These are phyloP conservation scores for Penicillium cinerascens DNA, from an alignment of 495 filamentous ascomycete species.

Conservation along the genomic window DNA sequence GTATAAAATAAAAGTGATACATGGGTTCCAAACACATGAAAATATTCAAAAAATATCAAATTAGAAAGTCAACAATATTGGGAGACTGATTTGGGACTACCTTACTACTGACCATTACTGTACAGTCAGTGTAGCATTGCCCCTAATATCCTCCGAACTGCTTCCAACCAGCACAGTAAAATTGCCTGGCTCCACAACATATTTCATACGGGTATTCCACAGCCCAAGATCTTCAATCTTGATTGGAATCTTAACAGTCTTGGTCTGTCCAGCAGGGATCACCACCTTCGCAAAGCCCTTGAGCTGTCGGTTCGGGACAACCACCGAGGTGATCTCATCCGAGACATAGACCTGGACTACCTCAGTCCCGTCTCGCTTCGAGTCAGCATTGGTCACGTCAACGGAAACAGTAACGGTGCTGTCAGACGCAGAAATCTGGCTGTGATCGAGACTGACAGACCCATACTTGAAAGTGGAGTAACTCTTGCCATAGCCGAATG, in stretches of 20 bases:
- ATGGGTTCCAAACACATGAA: too few species aligned
- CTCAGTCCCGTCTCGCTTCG: constrained; percentile 56
- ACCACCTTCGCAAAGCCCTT: constrained; percentile 69
- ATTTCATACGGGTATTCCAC: constrained; percentile 61
- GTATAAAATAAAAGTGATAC: too few species aligned
- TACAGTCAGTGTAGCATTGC: constrained; percentile 54
- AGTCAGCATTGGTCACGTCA: constrained; percentile 51
- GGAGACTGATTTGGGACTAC: too few species aligned
- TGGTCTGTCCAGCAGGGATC: constrained; percentile 56
- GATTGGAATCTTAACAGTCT: constrained; percentile 53
- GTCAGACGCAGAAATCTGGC: constrained; percentile 38
- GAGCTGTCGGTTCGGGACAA: constrained; percentile 61
- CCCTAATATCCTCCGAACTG: constrained; percentile 51
- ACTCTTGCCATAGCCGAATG: constrained; percentile 66
- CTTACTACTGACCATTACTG: too few species aligned
- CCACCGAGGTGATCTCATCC: constrained; percentile 57
- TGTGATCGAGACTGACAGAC: constrained; percentile 43
- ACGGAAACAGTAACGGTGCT: constrained; percentile 48
- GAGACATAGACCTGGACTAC: constrained; percentile 67
- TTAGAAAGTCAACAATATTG: neutral
- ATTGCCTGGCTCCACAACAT: constrained; percentile 65
- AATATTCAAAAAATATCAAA: neutral
- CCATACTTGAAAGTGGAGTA: constrained; percentile 62
- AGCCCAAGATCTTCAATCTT: constrained; percentile 51
- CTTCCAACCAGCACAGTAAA: constrained; percentile 58